Evolutionary conservation across 2,329 filamentous ascomycete genomes (phyloP).

Genomic region (Plenodomus lindquistii): DNA sequence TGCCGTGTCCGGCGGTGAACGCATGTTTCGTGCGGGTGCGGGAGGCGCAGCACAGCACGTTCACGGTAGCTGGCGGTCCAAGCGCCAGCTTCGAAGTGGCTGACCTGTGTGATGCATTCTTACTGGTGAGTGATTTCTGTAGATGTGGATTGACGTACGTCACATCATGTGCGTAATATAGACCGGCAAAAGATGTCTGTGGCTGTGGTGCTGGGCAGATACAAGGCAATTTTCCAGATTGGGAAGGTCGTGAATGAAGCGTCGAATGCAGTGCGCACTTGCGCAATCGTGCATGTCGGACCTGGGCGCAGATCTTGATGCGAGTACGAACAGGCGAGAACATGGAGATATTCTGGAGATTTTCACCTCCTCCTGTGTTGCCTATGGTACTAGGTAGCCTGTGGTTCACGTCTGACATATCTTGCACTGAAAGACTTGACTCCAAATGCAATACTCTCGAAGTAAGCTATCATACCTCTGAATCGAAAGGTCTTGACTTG

Average conservation of each 20-base stretch:
- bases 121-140: background rate
- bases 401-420: too few species aligned
- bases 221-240: conserved; percentile 1
- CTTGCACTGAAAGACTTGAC: too few species aligned
- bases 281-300: conserved; percentile 10
- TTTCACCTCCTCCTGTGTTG: too few species aligned
- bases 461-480: too few species aligned
- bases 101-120: background rate
- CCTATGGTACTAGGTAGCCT: too few species aligned
- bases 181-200: background rate
- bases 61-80: conserved; percentile 12
- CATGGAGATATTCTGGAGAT: too few species aligned
- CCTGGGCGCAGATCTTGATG: background rate
- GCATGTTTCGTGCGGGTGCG: conserved; percentile 1
- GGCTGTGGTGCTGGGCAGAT: background rate
- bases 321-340: background rate
- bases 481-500: too few species aligned
- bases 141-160: background rate
- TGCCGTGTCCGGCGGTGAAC: conserved; percentile 21
- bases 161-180: background rate
- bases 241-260: background rate
- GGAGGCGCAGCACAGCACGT: conserved; percentile 15
- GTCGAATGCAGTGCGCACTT: conserved; percentile 13
- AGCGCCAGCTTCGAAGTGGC: conserved; percentile 3
- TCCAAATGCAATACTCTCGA: too few species aligned